Evolutionary conservation across 1,284 basidiomycete genomes (phyloP), one percentile per base, ranked within the genome.

Genomic region (Vanrija sp.): DNA sequence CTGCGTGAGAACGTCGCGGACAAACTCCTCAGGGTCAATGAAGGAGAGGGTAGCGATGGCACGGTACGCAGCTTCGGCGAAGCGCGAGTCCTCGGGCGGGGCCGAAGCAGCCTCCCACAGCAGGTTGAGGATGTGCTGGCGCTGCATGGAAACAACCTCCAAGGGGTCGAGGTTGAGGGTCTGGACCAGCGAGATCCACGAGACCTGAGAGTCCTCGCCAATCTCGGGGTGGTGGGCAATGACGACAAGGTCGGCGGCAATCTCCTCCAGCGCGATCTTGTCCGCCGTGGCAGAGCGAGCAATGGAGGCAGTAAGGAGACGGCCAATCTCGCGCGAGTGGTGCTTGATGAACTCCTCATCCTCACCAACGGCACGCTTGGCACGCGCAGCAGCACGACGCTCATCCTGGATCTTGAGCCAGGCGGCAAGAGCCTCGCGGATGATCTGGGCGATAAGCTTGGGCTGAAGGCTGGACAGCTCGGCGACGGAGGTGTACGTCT

Each of bases 171-270:
- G 68, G 3, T 79, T 73, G 0, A 86, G 85, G 53, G 80, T 81
- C 65, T 90, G 86, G 51, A 87, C 87, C 5, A 91, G 64, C 51
- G 91, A 89, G 59, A 95, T 87, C 91, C 92, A 97, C 1, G 85
- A 81, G 55, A 85, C 83, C 21, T 83, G 80, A 8, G 83, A 81
- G 12, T 79, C 77, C 65, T 69, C 66, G 85, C 88, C 83, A 44
- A 89, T 79, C 14, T 81, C 76, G 6, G 83, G 81, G 73, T 94
- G 90, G 72, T 94, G 90, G 0, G 85, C 84, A 40, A 92, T 67
- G 10, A 91, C 80, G 14, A 91, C 61, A 48, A 85, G 78, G 28
- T 86, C 80, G 5, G 83, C 71, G 5, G 68, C 71, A 18, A 69
- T 60, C 34, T 71, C 66, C 52, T 69, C 69, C 8, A 64, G 58